phyloP scores from a whole-genome alignment of 2,329 filamentous ascomycete species.

The Pestalotiopsis sp. region DNA sequence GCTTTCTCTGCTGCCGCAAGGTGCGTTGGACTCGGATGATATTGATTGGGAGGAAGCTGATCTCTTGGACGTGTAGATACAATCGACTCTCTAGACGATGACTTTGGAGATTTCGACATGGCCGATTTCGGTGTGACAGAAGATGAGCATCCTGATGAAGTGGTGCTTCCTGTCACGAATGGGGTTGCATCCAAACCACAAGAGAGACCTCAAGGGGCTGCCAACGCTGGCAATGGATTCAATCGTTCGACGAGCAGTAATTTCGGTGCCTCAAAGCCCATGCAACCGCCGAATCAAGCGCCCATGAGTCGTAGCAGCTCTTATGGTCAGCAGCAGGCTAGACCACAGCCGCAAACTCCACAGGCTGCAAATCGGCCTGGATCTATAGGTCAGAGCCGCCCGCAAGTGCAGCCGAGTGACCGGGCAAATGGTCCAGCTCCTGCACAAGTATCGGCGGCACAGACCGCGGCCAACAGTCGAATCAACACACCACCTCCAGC shows the following conservation, averaged over 20 bases:
- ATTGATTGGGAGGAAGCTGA: slow-evolving; percentile 36
- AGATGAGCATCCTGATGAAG: slow-evolving; percentile 75
- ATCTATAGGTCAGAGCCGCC: slow-evolving; percentile 23
- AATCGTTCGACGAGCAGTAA: slow-evolving; percentile 29
- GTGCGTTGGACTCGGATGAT: slow-evolving; percentile 47
- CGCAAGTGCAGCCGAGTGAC: slow-evolving; percentile 18
- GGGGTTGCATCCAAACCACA: slow-evolving; percentile 23
- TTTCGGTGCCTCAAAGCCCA: slow-evolving; percentile 24
- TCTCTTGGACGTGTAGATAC: slow-evolving; percentile 34
- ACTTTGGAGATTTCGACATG: slow-evolving; percentile 69
- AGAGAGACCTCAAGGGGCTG: slow-evolving; percentile 28
- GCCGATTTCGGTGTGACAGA: slow-evolving; percentile 73
- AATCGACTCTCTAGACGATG: slow-evolving; percentile 32
- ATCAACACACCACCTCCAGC: slow-evolving; percentile 32
- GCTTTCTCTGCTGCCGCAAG: slow-evolving; percentile 33
- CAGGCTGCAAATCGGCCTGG: slow-evolving; percentile 37
- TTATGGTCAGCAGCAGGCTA: slow-evolving; percentile 32
- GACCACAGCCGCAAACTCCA: slow-evolving; percentile 26
- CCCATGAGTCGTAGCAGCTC: slow-evolving; percentile 33
- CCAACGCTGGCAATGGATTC: slow-evolving; percentile 24
- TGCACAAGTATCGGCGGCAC: slow-evolving; percentile 16
- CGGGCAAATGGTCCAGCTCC: slow-evolving; percentile 20
- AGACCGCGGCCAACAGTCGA: slow-evolving; percentile 26
- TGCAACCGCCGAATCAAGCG: slow-evolving; percentile 40
- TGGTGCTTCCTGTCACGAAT: slow-evolving; percentile 55